Base-by-base conservation (phyloP, 2,329 filamentous ascomycete genomes). In the Sclerotinia glacialis region DNA sequence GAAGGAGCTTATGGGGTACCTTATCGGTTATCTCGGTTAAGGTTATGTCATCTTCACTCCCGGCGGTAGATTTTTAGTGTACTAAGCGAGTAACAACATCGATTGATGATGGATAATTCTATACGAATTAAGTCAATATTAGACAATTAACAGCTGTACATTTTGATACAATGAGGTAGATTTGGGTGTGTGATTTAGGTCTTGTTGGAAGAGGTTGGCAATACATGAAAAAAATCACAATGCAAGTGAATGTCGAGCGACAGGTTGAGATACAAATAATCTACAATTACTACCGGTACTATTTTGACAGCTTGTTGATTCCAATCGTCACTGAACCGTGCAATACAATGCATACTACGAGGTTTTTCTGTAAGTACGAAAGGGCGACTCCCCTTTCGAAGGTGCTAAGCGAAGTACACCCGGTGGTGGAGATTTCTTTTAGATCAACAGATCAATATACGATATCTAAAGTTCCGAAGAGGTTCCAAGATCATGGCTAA, bases 1-100 rank as follows among this genome's bases (percentile, higher is more conserved):
- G 26, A 37, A 54, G 26, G n/a, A 34, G 56, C 26, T 60, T 18
- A 31, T 59, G 42, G 26, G 23, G 23, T 59, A 34, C 21, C 56
- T 59, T 59, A 31, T 59, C 56, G 56, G 42, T 46, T 47, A 59
- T 47, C 42, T 59, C 56, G 18, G 26, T 46, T 28, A 46, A 42
- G 18, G 26, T 46, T 28, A 46, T 58, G 9, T 18, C 23, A 44
- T 28, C 23, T 46, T 21, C 42, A 21, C 18, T 26, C 8, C 37
- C 16, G 37, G 6, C 6, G 18, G 55, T 18, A 28, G 16, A 28
- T 44, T 44, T 21, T 6, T 9, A 53, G 28, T 11, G 50, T 31
- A 34, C 9, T 34, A 34, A 34, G 52, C 52, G 28, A 54, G 52
- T 21, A 55, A 37, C 12, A 37, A 23, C 21, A 54, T 37, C n/a